Evolutionary conservation across 148 eudicot species (phyloP), one percentile per base, ranked within the genome.

Genomic region (Rhododendron henanense): DNA sequence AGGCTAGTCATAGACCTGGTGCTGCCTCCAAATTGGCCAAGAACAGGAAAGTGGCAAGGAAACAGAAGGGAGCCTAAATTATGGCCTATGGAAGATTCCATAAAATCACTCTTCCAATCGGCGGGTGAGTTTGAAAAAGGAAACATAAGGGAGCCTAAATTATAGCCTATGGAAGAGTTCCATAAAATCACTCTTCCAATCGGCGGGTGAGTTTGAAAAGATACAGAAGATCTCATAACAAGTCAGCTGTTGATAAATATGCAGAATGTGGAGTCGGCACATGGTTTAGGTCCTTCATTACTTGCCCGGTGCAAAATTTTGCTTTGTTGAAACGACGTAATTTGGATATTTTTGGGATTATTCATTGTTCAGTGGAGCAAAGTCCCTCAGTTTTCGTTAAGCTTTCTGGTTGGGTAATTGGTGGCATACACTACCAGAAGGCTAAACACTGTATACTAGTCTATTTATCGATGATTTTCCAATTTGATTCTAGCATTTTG

Each of bases 1-100:
- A 51, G 61, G 78, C 61, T 45, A 63, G 2, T 47, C 81, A 10
- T 6, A 84, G 80, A 23, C 51, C 79, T 71, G 19, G 75, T 47
- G 35, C 76, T 63, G 59, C 19, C 39, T 57, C 65, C 75, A 83
- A 85, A 35, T 31, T 67, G 41, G 50, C 69, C n/a, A 83, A 78
- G 31, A 83, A 63, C 37, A 63, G 33, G 65, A 87, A 84, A 47
- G 23, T 57, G 69, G 84, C 28, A 61, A 75, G 21, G 87, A 88
- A 88, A 82, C 86, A 48, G 74, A 85, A 86, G 81, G 81, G 67
- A 69, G 33, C 5, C 35, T 39, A 45, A 85, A 55, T 16, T 15
- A 53, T 53, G 28, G 35, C 37, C 18, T 11, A 14, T 48, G 23
- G 63, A 48, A 79, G 48, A 50, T 28, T 51, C 3, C 41, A n/a